A percentile compares a stretch with the other conserved stretches of the same genome.
Evolutionary conservation across 2,329 filamentous ascomycete species (phyloP).

Genomic region (Graphium sp.): DNA sequence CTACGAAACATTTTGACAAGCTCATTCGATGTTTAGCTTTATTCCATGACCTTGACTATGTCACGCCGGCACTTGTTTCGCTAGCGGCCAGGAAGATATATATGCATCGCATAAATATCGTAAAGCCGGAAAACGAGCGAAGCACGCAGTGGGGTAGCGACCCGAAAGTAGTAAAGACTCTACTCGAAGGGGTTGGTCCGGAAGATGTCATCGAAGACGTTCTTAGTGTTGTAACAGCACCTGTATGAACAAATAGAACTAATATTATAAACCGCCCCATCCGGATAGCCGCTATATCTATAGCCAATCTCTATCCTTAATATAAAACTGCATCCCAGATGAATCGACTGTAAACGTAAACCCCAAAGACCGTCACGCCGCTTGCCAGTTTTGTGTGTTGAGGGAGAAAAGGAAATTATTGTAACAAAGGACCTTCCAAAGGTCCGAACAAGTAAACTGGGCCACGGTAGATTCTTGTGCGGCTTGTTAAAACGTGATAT

Average conservation of each 20-base stretch:
- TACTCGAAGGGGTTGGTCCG: slow-evolving; percentile 45
- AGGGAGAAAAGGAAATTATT: no score
- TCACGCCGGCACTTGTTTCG: slow-evolving; percentile 68
- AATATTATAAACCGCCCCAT: background rate
- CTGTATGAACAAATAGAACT: slow-evolving; percentile 20
- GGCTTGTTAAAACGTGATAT: no score
- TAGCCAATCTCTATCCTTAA: background rate
- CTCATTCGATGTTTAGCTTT: slow-evolving; percentile 61
- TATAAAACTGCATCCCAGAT: no score
- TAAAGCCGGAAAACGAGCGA: slow-evolving; percentile 53
- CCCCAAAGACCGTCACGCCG: no score
- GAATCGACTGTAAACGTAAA: no score
- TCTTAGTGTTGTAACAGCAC: slow-evolving; percentile 36
- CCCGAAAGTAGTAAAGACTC: slow-evolving; percentile 44
- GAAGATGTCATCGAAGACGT: slow-evolving; percentile 52
- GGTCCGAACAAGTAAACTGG: no score
- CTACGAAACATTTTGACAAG: slow-evolving; percentile 60
- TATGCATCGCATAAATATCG: slow-evolving; percentile 63
- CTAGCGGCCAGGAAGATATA: slow-evolving; percentile 80
- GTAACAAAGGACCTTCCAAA: no score
- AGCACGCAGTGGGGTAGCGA: slow-evolving; percentile 91
- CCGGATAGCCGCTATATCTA: no score
- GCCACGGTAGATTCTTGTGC: no score
- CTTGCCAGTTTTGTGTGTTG: no score
- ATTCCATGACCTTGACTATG: slow-evolving; percentile 64